Evolutionary conservation across 768 basidiomycete genomes (phyloP).

Genomic region (Xanthoconium stramineum): DNA sequence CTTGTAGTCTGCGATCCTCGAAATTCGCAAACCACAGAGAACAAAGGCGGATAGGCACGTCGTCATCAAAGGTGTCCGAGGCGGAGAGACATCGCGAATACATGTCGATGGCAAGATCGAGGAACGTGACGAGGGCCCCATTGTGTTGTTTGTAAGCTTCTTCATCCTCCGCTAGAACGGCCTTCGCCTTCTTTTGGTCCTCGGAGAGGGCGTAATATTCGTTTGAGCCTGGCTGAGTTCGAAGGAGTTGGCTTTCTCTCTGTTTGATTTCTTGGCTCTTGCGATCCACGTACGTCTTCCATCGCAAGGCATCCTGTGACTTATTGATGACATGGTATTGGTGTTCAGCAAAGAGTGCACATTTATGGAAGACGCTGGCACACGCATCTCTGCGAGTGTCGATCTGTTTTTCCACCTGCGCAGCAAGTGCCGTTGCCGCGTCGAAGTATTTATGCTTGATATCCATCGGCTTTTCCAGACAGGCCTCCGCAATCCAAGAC

Average conservation of each 20-base stretch:
- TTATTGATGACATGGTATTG: constrained; percentile 73
- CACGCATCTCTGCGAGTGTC: constrained; percentile 29
- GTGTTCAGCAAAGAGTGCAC: constrained; percentile 84
- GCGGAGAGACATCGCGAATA: constrained; percentile 71
- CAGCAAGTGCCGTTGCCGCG: constrained; percentile 45
- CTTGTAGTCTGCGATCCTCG: constrained; percentile 49
- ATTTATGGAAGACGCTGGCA: constrained; percentile 71
- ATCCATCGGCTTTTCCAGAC: constrained; percentile 70
- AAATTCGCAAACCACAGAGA: constrained; percentile 94
- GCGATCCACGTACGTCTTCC: constrained; percentile 69
- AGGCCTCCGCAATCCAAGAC: constrained; percentile 86
- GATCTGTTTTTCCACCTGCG: constrained; percentile 20
- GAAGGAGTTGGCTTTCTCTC: constrained; percentile 37
- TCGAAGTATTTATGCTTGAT: constrained; percentile 72
- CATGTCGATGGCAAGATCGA: constrained; percentile 78
- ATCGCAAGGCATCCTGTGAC: constrained; percentile 66
- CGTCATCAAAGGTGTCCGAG: constrained; percentile 73
- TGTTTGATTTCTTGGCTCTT: constrained; percentile 68
- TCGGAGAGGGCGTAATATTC: constrained; percentile 33
- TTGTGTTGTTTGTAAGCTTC: constrained; percentile 39
- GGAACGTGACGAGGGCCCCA: constrained; percentile 53
- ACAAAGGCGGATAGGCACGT: constrained; percentile 74
- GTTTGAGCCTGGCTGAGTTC: constrained; percentile 15
- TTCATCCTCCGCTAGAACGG: constrained; percentile 53
- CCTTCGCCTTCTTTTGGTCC: constrained; percentile 42